Evolutionary conservation across 2,329 filamentous ascomycete species (phyloP), one percentile per base, ranked within the genome.

Genomic region (Aphanocladium album): DNA sequence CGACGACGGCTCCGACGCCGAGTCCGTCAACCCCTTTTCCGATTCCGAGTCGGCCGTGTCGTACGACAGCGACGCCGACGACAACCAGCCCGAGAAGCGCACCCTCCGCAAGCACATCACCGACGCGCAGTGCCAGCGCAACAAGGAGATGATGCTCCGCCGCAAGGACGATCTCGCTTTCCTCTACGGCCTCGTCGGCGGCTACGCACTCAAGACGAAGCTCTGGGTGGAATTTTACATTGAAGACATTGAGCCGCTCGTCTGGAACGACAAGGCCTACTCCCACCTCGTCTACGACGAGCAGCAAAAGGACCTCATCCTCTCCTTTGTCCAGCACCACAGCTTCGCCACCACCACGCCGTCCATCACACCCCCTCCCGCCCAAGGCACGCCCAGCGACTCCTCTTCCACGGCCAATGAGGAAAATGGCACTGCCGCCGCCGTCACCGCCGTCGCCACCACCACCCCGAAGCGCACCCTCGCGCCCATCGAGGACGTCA

Each of bases 321-420:
- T 79, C 17, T 79, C 78, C 2, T 80, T 80, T 65, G 78, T 80
- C 4, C 75, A 80, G 62, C 78, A 74, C 63, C 78, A 81, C 64
- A 63, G 64, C 37, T 46, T 58, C 54, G 19, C 47, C 60, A 65
- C 70, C 33, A 25, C 41, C 50, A 63, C 62, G 39, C 55, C 55
- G 19, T 45, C 58, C 25, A 16, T 45, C 4, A 17, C 37, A 12
- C 49, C 64, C 23, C 60, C 57, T 35, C 16, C 59, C 14, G 58
- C 67, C 61, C 11, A 37, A 37, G 39, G 30, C 27, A 39, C 57
- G 27, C 16, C 50, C 41, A 56, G 72, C 61, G 64, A 71, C 43
- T 72, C 74, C 43, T 70, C 72, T 23, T 73, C 74, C 49, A 63
- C 66, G 65, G 69, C 51, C 50, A 53, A 46, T 62, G 62, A 52